Base-by-base conservation (phyloP, 129 eudicot species). In the Flaveria ramosissima region DNA sequence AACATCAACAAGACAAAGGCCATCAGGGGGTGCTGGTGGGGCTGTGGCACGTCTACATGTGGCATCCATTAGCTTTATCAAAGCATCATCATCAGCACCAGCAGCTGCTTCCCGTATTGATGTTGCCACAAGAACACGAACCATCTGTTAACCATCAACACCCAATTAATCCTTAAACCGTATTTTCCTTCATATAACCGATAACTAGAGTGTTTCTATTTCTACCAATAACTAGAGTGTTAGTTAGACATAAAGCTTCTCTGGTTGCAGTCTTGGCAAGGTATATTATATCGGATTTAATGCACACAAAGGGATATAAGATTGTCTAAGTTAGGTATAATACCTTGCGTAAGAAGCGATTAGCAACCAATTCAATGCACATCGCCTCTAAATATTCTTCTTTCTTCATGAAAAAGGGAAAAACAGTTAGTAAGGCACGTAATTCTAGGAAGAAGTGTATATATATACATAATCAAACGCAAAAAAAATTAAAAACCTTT, bases 21-120 rank as follows among this genome's bases (percentile, higher is more conserved):
- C 98, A 75, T 93, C 93, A 19, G 98, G 96, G 15, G 98, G 98
- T 45, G 98, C 97, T 27, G 98, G 98, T 6, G 98, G 97, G 24
- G 98, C 93, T 63, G 98, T 94, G 62, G 98, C 98, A 41, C 97
- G 98, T 41, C 98, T 65, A 67, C 98, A 94, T 13, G 98, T 87
- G 43, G 98, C 98, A 66, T 87, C 96, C 97, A 94, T 87, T 76
- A 94, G 89, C 85, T 91, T 91, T 78, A 94, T 46, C 84, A 94
- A 68, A 3, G 89, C 90, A 76, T 91, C 92, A 45, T 94, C 96
- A 46, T 89, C 96, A 47, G 98, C 96, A 57, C 98, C 98, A 73
- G 98, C 98, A 24, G 97, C 98, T 61, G 97, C 97, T 85, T 94
- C 98, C 67, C 98, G 81, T 60, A 94, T 81, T 75, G 91, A 84